A percentile compares a stretch with the other conserved stretches of the same genome.
These are phyloP conservation scores for Teunomyces lycoperdinae DNA, from an alignment of 805 yeast genomes.

Conservation along the genomic window DNA sequence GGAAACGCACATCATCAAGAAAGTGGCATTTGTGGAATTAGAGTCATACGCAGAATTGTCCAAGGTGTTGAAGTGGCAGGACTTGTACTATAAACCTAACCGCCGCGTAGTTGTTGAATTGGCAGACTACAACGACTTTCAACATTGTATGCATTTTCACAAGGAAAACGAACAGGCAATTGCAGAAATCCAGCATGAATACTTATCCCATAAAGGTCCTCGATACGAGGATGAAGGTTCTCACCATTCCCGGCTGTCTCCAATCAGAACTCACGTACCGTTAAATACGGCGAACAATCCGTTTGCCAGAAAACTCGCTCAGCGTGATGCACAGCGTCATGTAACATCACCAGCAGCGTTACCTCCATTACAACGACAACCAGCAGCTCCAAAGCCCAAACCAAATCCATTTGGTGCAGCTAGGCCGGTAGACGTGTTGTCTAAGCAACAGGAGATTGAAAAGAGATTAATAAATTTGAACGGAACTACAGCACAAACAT, in stretches of 20 bases:
- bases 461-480: slow-evolving; percentile 86
- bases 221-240: neutral
- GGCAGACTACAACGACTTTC: slow-evolving; percentile 42
- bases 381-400: slow-evolving; percentile 32
- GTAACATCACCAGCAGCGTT: slow-evolving; percentile 5
- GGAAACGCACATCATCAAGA: slow-evolving; percentile 39
- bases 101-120: slow-evolving; percentile 37
- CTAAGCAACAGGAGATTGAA: slow-evolving; percentile 56
- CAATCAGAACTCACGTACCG: neutral
- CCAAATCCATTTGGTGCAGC: slow-evolving; percentile 81
- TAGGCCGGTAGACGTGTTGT: slow-evolving; percentile 75
- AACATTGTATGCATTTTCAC: slow-evolving; percentile 38
- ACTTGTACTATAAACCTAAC: slow-evolving; percentile 47
- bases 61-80: slow-evolving; percentile 63
- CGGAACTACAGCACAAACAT: slow-evolving; percentile 86
- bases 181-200: slow-evolving; percentile 29
- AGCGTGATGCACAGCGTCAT: neutral
- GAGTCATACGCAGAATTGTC: slow-evolving; percentile 48
- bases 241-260: neutral
- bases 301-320: slow-evolving; percentile 2
- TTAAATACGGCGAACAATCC: slow-evolving; percentile 1
- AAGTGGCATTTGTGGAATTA: slow-evolving; percentile 64
- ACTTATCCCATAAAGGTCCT: slow-evolving; percentile 17
- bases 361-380: slow-evolving; percentile 1
- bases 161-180: slow-evolving; percentile 32